Percentiles rank a stretch among this genome's conserved stretches.
Evolutionary conservation across 768 basidiomycete species (phyloP).

Genomic region (Boletus insuetus): DNA sequence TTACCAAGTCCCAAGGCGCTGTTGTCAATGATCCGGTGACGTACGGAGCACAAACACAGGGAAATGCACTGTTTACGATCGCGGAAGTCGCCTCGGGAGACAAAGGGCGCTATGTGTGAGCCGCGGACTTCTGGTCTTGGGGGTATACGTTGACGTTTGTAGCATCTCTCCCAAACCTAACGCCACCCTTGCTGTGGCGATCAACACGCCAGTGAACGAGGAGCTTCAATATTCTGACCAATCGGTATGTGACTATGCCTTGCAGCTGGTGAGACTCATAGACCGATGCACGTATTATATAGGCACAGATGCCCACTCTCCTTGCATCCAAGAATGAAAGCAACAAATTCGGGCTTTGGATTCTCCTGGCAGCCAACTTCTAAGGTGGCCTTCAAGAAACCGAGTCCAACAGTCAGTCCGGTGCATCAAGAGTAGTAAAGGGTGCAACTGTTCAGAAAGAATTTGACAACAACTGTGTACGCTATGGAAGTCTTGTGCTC

Average conservation of each 20-base stretch:
- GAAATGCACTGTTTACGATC: slow-evolving; percentile 4
- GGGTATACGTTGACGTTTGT: background rate
- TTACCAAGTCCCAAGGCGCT: background rate
- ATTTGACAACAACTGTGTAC: too few species aligned
- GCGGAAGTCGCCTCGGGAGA: background rate
- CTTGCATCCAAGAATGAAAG: background rate
- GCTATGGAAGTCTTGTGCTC: too few species aligned
- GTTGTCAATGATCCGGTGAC: background rate
- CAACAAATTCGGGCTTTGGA: slow-evolving; percentile 3
- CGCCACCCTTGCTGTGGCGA: slow-evolving; percentile 1
- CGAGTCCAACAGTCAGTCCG: background rate
- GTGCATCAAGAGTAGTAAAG: too few species aligned
- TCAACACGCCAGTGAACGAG: background rate
- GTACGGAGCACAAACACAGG: background rate
- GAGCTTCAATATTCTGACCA: background rate
- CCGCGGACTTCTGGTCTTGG: background rate
- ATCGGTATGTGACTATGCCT: background rate
- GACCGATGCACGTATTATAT: background rate
- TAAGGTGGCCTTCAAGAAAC: background rate
- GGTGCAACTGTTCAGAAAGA: too few species aligned
- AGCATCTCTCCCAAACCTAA: slow-evolving; percentile 9
- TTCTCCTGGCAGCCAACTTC: background rate
- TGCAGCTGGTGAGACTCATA: background rate
- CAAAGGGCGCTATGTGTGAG: slow-evolving; percentile 5
- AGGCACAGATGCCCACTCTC: background rate